These are phyloP conservation scores for Peronosclerospora sorghi DNA, from an alignment of 352 stramenopile genomes.

Conservation along the genomic window DNA sequence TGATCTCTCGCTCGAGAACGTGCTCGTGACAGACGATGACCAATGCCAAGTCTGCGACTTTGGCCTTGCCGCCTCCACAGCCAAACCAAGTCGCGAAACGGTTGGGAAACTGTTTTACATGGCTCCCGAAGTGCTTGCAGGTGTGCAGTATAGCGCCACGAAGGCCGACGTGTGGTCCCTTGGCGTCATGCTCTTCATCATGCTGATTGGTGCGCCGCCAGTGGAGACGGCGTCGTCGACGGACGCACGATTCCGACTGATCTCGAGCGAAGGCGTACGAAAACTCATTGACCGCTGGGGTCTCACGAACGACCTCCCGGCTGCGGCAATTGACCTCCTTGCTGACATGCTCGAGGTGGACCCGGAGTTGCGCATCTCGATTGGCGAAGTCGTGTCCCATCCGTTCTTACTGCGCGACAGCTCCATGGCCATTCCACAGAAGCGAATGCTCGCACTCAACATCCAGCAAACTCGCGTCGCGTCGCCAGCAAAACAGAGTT, in stretches of 20 bases:
- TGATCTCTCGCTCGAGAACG: slow-evolving; percentile 79
- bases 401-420: slow-evolving; percentile 35
- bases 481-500: slow-evolving; percentile 11
- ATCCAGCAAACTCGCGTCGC: slow-evolving; percentile 2
- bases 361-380: slow-evolving; percentile 38
- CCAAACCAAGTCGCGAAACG: slow-evolving; percentile 31
- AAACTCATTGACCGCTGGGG: slow-evolving; percentile 61
- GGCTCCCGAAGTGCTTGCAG: slow-evolving; percentile 66
- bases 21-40: slow-evolving; percentile 62
- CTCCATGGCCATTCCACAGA: slow-evolving; percentile 2
- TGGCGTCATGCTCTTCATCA: slow-evolving; percentile 80
- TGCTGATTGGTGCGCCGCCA: slow-evolving; percentile 55
- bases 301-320: slow-evolving; percentile 41
- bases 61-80: slow-evolving; percentile 45
- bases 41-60: slow-evolving; percentile 79
- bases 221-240: slow-evolving; percentile 45
- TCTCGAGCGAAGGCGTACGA: slow-evolving; percentile 40
- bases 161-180: slow-evolving; percentile 81
- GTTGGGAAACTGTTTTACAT: slow-evolving; percentile 85
- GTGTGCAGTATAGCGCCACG: slow-evolving; percentile 50
- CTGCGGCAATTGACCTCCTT: slow-evolving; percentile 48
- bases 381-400: slow-evolving; percentile 49
- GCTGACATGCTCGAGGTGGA: slow-evolving; percentile 54
- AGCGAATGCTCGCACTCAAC: slow-evolving; percentile 5
- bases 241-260: slow-evolving; percentile 57